These are phyloP conservation scores for Chromera velia DNA, from an alignment of 73 alveolate genomes.

Conservation along the genomic window DNA sequence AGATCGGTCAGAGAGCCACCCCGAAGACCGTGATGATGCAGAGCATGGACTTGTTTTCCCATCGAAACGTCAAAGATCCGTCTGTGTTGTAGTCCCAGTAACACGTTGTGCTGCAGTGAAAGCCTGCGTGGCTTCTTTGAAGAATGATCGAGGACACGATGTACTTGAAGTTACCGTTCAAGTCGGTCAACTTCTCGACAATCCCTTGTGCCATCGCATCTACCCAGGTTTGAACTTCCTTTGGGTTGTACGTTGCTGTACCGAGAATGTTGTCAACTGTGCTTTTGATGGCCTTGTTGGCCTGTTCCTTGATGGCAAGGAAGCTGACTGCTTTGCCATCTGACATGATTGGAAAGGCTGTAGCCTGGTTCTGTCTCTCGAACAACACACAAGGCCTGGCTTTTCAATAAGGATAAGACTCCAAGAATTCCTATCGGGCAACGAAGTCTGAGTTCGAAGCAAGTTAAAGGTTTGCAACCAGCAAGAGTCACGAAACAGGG, in stretches of 20 bases:
- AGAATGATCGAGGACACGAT: conserved; percentile 46
- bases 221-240: conserved; percentile 52
- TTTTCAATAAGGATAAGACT: no score
- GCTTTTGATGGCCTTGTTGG: conserved; percentile 28
- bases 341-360: no score
- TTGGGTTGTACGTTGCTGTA: conserved; percentile 34
- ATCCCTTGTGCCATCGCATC: conserved; percentile 50
- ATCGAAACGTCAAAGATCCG: conserved; percentile 53
- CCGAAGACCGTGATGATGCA: conserved; percentile 57
- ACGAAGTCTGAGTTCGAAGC: no score
- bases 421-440: no score
- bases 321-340: conserved; percentile 11
- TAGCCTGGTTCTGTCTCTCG: no score
- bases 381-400: no score
- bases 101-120: conserved; percentile 51
- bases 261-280: conserved; percentile 39
- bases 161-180: conserved; percentile 52
- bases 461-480: no score
- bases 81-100: conserved; percentile 59
- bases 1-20: conserved; percentile 51
- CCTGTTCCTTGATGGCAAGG: conserved; percentile 51
- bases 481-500: no score
- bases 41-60: conserved; percentile 54
- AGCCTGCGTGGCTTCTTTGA: conserved; percentile 56
- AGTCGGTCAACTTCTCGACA: conserved; percentile 44